Base-by-base conservation (phyloP, 805 yeast species). In the Candida ulmi region DNA sequence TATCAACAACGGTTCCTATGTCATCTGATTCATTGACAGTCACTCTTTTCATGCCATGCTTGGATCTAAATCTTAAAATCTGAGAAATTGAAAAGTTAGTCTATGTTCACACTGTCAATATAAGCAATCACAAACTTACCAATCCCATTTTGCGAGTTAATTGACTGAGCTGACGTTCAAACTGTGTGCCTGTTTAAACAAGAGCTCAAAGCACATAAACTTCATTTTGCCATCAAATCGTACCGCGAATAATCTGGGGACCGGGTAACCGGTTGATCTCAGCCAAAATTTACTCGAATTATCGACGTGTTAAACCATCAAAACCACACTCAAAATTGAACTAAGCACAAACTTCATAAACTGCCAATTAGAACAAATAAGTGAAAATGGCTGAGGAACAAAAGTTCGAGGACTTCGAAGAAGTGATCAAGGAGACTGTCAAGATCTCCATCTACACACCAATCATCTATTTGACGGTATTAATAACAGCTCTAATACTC, bases 1-100 rank as follows among this genome's bases (percentile, higher is more conserved):
- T 61, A 19, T 66, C 71, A 19, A 79, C 46, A 1, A 76, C 74
- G 0, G 50, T 48, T 4, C 60, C 54, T 43, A 85, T 77, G 8
- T 64, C 63, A 17, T 67, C 69, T 2, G 50, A 35, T 4, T 66
- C 61, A 19, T 76, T 76, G 23, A 74, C 76, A 19, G 65, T 57
- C 27, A 85, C 72, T 39, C 98, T 73, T 57, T 76, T 78, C 74
- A 79, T 82, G 8, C 98, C 98, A 49, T 85, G 84, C 53, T 77
- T 86, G 23, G 93, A 71, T 54, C 96, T 74, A 62, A 93, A 87
- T 54, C 99, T 69, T 17, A 84, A 64, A 49, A 90, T 75, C 88
- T 68, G 18, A 21, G 24, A 6, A 21, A 5, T 19, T 19, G n/a
- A 5, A 13, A 11, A 4, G 17, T n/a, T 21, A 17, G 34, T 31